These are phyloP conservation scores for Clitopilus hobsonii DNA, from an alignment of 768 basidiomycete species.

Conservation along the genomic window DNA sequence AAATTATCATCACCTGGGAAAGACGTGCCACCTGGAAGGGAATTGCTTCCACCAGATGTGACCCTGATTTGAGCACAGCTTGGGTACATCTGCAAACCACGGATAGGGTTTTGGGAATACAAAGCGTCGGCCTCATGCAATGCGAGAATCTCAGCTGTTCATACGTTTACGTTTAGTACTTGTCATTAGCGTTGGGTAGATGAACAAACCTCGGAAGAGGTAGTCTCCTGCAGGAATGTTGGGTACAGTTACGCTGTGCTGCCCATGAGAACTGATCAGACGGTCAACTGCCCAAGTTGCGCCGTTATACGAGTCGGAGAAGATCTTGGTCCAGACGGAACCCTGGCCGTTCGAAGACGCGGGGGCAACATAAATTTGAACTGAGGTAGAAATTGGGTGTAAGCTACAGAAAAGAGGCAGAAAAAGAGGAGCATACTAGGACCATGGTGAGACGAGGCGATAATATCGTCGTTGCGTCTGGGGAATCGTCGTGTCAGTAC, in stretches of 20 bases:
- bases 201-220: conserved; percentile 24
- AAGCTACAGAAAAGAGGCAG: not conserved
- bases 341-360: conserved; percentile 24
- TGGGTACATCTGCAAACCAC: conserved; percentile 47
- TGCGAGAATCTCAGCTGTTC: conserved; percentile 27
- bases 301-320: conserved; percentile 19
- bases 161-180: conserved; percentile 26
- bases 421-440: conserved; percentile 16
- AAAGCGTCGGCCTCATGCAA: conserved; percentile 27
- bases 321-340: conserved; percentile 29
- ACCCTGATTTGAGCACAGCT: conserved; percentile 43
- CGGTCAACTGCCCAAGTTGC: conserved; percentile 26
- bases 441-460: conserved; percentile 28
- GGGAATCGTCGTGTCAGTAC: not conserved
- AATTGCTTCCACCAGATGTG: conserved; percentile 21
- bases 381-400: conserved; percentile 7
- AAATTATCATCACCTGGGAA: conserved; percentile 21
- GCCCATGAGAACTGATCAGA: conserved; percentile 23
- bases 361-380: conserved; percentile 27
- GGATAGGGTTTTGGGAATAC: conserved; percentile 23
- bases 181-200: not conserved
- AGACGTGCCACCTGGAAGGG: conserved; percentile 21
- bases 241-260: conserved; percentile 28
- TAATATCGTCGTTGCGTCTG: conserved; percentile 32
- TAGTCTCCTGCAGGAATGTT: conserved; percentile 29